Percentiles rank a stretch among this genome's conserved stretches.
Conservation (phyloP, 768 basidiomycete species). For the Calvatia gigantea region DNA sequence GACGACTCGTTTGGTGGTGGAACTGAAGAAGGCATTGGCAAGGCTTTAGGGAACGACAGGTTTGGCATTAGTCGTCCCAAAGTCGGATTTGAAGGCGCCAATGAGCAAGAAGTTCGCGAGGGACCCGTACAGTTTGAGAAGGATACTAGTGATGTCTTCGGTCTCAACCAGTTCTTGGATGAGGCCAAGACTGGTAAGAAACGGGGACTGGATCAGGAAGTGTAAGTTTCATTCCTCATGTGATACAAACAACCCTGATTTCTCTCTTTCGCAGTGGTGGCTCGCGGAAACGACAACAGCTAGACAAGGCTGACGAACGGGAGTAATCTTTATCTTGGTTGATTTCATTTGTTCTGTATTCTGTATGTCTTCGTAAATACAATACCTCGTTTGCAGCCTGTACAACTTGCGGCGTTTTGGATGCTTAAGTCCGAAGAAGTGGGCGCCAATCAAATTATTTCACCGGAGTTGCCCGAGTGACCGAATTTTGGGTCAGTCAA, state of each 20-base stretch:
- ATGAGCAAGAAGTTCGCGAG: conserved; percentile 77
- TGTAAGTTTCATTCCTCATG: conserved; percentile 36
- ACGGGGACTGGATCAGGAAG: conserved; percentile 76
- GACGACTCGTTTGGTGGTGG: conserved; percentile 94
- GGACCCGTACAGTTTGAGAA: conserved; percentile 99
- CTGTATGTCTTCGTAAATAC: conserved; percentile 1
- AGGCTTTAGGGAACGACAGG: conserved; percentile 89
- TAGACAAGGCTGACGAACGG: conserved; percentile 53
- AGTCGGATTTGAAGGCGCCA: conserved; percentile 90
- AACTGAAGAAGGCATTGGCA: conserved; percentile 91
- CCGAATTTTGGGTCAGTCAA: background rate
- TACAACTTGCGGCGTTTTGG: background rate
- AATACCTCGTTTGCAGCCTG: conserved; percentile 9
- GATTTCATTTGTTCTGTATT: conserved; percentile 1
- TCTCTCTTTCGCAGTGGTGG: conserved; percentile 35
- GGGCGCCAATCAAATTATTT: background rate
- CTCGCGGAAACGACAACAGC: conserved; percentile 66
- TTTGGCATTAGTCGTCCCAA: conserved; percentile 84
- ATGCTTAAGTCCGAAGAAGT: background rate
- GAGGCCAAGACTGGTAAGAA: conserved; percentile 96
- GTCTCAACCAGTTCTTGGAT: conserved; percentile 94
- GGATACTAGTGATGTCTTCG: conserved; percentile 95
- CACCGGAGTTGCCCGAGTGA: conserved; percentile 17
- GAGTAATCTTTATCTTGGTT: conserved; percentile 23
- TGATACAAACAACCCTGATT: background rate